Evolutionary conservation across 805 yeast species (phyloP).

Genomic region (Blastobotrys attinorum): DNA sequence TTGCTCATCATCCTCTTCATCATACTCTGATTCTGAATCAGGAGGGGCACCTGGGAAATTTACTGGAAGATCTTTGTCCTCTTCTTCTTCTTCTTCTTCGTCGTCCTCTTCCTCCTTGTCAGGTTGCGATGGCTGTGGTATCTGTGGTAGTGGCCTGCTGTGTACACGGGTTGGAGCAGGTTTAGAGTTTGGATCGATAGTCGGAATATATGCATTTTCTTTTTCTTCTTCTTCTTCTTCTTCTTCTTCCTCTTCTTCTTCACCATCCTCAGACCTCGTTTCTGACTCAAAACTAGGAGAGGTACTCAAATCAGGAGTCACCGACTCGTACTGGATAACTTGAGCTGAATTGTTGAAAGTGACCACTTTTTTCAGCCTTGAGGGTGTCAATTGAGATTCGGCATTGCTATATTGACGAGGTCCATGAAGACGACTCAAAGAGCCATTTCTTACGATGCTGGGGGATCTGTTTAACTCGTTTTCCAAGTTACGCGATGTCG

Average conservation of each 20-base stretch:
- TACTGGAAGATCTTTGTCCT: no score
- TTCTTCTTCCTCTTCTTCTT: slow-evolving; percentile 5
- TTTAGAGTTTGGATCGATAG: slow-evolving; percentile 14
- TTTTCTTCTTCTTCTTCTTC: slow-evolving; percentile 13
- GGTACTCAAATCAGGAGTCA: slow-evolving; percentile 17
- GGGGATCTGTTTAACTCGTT: background rate
- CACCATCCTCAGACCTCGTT: slow-evolving; percentile 3
- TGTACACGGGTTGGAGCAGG: background rate
- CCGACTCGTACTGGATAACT: slow-evolving; percentile 20
- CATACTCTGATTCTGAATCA: background rate
- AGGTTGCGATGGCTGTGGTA: slow-evolving; percentile 9
- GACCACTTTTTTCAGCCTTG: slow-evolving; percentile 19
- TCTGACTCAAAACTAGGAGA: slow-evolving; percentile 4
- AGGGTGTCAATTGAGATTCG: slow-evolving; percentile 5
- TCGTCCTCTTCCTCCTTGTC: background rate
- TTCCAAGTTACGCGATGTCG: background rate
- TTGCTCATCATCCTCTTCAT: slow-evolving; percentile 18
- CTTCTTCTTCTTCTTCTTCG: background rate
- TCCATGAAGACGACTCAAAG: slow-evolving; percentile 13
- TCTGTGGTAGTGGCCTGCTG: slow-evolving; percentile 18
- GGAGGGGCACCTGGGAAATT: background rate
- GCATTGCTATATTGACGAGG: slow-evolving; percentile 11
- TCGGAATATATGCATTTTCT: slow-evolving; percentile 14
- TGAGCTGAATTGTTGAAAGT: slow-evolving; percentile 19
- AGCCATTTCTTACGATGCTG: slow-evolving; percentile 11